These are phyloP conservation scores for Raddia distichophylla DNA, from an alignment of 176 grass and related monocot species.

Conservation along the genomic window DNA sequence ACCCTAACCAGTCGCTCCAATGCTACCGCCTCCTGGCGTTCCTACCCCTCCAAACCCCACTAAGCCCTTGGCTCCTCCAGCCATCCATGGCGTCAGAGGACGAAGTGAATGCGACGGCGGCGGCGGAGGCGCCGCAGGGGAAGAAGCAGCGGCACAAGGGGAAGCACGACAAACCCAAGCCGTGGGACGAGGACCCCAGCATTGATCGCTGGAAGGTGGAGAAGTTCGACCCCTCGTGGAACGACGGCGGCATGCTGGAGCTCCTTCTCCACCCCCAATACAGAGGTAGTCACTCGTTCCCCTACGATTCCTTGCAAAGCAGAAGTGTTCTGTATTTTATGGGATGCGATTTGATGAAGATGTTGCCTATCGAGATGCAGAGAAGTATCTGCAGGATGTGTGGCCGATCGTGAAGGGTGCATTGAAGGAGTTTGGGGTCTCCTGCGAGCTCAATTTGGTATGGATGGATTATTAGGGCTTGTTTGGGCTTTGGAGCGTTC, in stretches of 20 bases:
- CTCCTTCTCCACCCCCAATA: slow-evolving; percentile 94
- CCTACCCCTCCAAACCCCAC: no score
- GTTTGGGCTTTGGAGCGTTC: neutral
- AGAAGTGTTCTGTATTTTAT: no score
- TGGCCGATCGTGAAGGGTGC: slow-evolving; percentile 88
- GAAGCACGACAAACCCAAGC: slow-evolving; percentile 95
- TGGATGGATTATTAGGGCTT: neutral
- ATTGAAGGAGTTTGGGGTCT: slow-evolving; percentile 70
- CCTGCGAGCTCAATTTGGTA: slow-evolving; percentile 97
- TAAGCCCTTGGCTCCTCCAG: no score
- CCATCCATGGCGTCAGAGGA: no score
- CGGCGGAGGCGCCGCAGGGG: neutral
- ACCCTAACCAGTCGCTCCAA: no score
- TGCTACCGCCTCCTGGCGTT: no score
- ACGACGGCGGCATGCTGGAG: slow-evolving; percentile 88
- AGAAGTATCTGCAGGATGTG: slow-evolving; percentile 91
- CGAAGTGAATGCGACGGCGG: no score
- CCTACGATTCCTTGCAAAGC: neutral
- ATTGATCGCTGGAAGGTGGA: slow-evolving; percentile 91
- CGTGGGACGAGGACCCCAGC: slow-evolving; percentile 93
- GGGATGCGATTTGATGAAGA: no score
- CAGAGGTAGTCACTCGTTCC: slow-evolving; percentile 47
- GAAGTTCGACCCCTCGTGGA: slow-evolving; percentile 90
- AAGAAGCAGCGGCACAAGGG: slow-evolving; percentile 64
- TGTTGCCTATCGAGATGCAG: slow-evolving; percentile 48